phyloP scores from a whole-genome alignment of 2,329 filamentous ascomycete species.

The Berkeleyomyces basicola region DNA sequence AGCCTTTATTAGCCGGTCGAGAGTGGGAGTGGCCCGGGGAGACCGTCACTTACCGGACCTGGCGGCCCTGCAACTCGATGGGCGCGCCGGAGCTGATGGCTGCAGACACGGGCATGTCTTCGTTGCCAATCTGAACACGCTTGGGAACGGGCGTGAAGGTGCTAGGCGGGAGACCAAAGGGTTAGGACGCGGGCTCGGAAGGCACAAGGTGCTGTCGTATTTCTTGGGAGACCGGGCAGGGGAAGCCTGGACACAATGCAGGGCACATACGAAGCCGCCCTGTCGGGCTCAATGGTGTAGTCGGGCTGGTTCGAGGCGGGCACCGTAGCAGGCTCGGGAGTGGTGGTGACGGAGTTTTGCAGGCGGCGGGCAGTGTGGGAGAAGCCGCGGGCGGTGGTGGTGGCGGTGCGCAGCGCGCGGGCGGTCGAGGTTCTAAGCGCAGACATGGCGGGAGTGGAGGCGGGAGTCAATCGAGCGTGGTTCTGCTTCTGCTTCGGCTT shows the following conservation, averaged over 20 bases:
- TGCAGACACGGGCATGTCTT: constrained; percentile 61
- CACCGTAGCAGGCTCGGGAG: constrained; percentile 23
- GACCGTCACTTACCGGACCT: constrained; percentile 55
- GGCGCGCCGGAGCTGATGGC: constrained; percentile 84
- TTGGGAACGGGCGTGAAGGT: constrained; percentile 84
- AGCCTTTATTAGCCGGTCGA: neutral
- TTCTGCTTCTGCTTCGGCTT: too few relatives aligned
- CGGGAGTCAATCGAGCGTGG: neutral
- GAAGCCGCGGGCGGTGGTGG: constrained; percentile 19
- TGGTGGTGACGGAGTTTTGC: constrained; percentile 26
- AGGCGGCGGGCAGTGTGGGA: constrained; percentile 31
- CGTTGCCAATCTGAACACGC: constrained; percentile 78
- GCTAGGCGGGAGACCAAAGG: constrained; percentile 28
- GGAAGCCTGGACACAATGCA: too few relatives aligned
- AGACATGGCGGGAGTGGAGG: neutral
- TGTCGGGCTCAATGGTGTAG: constrained; percentile 67
- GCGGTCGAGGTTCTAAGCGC: neutral
- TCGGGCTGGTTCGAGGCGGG: constrained; percentile 52
- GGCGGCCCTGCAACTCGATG: constrained; percentile 81
- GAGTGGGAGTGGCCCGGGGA: neutral
- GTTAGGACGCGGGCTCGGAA: neutral
- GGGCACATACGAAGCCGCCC: constrained; percentile 62
- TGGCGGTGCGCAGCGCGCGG: neutral
- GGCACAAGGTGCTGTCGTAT: neutral
- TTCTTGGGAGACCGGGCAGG: neutral